These are phyloP conservation scores for Colletotrichum sp. DNA, from an alignment of 2,329 filamentous ascomycete species.

Conservation along the genomic window DNA sequence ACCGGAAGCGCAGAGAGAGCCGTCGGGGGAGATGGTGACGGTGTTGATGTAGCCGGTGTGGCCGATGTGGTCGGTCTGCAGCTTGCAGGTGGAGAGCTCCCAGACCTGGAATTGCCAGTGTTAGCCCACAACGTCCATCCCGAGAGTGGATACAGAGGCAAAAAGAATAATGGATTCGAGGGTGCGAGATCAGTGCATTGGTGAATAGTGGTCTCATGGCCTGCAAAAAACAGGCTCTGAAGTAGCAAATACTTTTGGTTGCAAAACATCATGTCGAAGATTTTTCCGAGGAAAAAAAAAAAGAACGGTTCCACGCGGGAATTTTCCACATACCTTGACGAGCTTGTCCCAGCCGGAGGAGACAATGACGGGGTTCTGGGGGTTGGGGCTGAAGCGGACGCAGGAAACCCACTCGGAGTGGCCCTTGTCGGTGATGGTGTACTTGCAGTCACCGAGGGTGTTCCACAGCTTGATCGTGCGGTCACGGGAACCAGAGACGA, in stretches of 20 bases:
- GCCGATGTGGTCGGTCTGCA: conserved; percentile 99
- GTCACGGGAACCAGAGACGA: conserved; percentile 98
- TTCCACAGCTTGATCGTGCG: conserved; percentile 99
- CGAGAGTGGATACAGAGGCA: background rate
- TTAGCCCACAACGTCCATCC: conserved; percentile 26
- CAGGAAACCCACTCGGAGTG: conserved; percentile 99
- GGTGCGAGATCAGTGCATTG: conserved; percentile 74
- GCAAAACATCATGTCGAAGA: conserved; percentile 86
- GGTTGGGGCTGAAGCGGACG: conserved; percentile 99
- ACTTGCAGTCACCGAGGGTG: conserved; percentile 99
- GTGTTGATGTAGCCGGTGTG: conserved; percentile 99
- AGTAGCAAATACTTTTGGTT: conserved; percentile 99
- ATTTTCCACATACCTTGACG: conserved; percentile 85
- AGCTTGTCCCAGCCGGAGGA: conserved; percentile 99
- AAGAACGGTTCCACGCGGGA: background rate
- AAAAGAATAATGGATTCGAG: background rate
- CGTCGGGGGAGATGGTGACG: conserved; percentile 99
- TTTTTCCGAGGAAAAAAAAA: background rate
- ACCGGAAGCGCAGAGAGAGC: conserved; percentile 97
- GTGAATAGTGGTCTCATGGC: conserved; percentile 99
- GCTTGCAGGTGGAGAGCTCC: conserved; percentile 99
- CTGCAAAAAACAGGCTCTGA: conserved; percentile 82
- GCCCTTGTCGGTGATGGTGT: conserved; percentile 99
- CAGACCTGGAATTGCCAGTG: conserved; percentile 73
- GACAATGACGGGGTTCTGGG: conserved; percentile 99